Evolutionary conservation across 2,329 filamentous ascomycete genomes (phyloP).

Genomic region (Sclerotinia trifoliorum): DNA sequence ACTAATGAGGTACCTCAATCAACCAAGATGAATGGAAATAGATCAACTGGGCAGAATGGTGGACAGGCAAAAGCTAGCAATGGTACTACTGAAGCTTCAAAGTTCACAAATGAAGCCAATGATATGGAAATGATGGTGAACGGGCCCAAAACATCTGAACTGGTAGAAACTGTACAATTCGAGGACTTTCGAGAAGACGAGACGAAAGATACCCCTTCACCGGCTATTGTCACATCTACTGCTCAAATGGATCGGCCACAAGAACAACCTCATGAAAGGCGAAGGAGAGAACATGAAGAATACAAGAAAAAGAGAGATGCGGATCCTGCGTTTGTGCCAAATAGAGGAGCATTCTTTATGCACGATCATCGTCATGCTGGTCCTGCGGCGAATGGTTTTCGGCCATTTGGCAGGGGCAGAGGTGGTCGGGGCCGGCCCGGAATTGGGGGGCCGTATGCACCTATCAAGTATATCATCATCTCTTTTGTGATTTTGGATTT

Average conservation of each 20-base stretch:
- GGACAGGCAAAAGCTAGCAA: slow-evolving; percentile 34
- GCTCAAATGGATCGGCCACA: slow-evolving; percentile 45
- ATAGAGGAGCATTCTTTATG: slow-evolving; percentile 93
- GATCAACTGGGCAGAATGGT: slow-evolving; percentile 37
- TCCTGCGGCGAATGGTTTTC: slow-evolving; percentile 74
- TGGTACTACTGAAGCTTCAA: slow-evolving; percentile 41
- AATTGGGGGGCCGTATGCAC: slow-evolving; percentile 57
- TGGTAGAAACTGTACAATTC: slow-evolving; percentile 34
- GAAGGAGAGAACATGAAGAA: slow-evolving; percentile 84
- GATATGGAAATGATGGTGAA: slow-evolving; percentile 62
- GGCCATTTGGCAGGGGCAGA: slow-evolving; percentile 65
- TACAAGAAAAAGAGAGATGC: slow-evolving; percentile 85
- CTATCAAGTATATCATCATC: slow-evolving; percentile 58
- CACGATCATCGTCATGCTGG: slow-evolving; percentile 85
- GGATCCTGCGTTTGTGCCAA: slow-evolving; percentile 91
- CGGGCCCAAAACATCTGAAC: slow-evolving; percentile 41
- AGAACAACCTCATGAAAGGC: slow-evolving; percentile 64
- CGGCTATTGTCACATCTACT: slow-evolving; percentile 41
- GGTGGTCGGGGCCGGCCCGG: slow-evolving; percentile 56
- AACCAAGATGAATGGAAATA: slow-evolving; percentile 40
- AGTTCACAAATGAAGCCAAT: slow-evolving; percentile 43
- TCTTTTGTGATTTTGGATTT: slow-evolving; percentile 23
- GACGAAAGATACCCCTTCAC: slow-evolving; percentile 34
- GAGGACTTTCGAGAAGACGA: slow-evolving; percentile 39
- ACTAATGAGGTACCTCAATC: slow-evolving; percentile 44